Base-by-base conservation (phyloP, 768 basidiomycete species). In the Daedaleopsis sinensis region DNA sequence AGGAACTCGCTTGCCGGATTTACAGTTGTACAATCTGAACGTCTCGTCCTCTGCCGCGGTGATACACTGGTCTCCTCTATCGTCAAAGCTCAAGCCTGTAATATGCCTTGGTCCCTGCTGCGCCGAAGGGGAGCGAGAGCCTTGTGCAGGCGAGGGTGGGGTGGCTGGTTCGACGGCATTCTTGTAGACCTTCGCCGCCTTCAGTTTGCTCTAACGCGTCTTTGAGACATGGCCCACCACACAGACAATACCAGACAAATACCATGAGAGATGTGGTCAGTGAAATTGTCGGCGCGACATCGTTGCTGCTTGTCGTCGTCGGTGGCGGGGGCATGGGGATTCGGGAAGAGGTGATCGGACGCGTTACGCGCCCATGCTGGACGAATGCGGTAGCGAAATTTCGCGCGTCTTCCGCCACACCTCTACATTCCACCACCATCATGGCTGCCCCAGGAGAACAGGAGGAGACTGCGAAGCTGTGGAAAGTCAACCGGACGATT, bases 401-500 rank as follows among this genome's bases (percentile, higher is more conserved):
- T 58, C 59, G 56, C 32, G 55, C 59, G 23, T 60, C 36, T 47
- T 19, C 18, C 47, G 50, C 19, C 61, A 42, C 36, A 24, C 32
- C 36, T 58, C 39, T 47, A 48, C 43, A 56, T 38, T 70, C 75
- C 68, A 90, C 91, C 88, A 78, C 81, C 65, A 89, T 76, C 10
- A 39, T 52, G 49, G n/a, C 52, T 16, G 55, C 48, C 47, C 46
- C 56, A 48, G 63, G 48, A 36, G 59, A 64, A 24, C 56, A 77
- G 68, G 90, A 93, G 77, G 91, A 93, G 74, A 84, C 88, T 62
- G 90, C 95, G 60, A 88, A 88, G 71, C 82, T 98, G 71, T 98
- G 95, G 94, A 91, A 96, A 71, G 95, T 98, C 64, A 94, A 94
- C 76, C 80, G 93, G 69, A 98, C 97, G 52, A 90, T 98, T 46